Percentiles rank a stretch among this genome's conserved stretches.
Conservation (phyloP, 108 stramenopile species). For the Pseudonitzschia multiseries region DNA sequence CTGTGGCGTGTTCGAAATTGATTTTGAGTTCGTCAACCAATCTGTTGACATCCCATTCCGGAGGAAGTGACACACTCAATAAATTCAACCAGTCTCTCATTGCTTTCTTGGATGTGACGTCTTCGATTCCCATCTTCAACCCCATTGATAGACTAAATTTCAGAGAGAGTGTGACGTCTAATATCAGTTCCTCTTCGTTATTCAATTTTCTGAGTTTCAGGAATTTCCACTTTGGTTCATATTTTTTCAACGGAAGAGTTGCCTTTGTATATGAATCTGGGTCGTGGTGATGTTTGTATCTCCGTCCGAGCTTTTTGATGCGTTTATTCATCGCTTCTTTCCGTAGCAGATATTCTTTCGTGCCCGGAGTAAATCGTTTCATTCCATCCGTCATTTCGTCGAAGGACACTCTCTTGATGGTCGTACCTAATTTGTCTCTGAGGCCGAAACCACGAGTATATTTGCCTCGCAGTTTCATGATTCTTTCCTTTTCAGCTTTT, state of each 20-base stretch:
- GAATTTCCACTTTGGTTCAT: slow-evolving; percentile 11
- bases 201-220: slow-evolving; percentile 25
- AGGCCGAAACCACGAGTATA: background rate
- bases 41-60: slow-evolving; percentile 56
- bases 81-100: slow-evolving; percentile 68
- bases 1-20: slow-evolving; percentile 39
- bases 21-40: slow-evolving; percentile 45
- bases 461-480: slow-evolving; percentile 1
- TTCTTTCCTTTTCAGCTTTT: slow-evolving; percentile 5
- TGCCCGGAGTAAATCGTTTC: slow-evolving; percentile 38
- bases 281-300: background rate
- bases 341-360: slow-evolving; percentile 27
- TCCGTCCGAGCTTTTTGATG: slow-evolving; percentile 21
- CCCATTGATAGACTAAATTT: slow-evolving; percentile 49
- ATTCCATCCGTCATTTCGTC: slow-evolving; percentile 35
- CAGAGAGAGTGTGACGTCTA: slow-evolving; percentile 70
- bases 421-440: background rate
- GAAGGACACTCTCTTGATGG: background rate
- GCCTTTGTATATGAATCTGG: slow-evolving; percentile 1
- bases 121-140: slow-evolving; percentile 46
- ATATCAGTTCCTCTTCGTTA: slow-evolving; percentile 58
- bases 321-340: slow-evolving; percentile 14
- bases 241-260: slow-evolving; percentile 40
- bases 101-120: slow-evolving; percentile 27
- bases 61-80: slow-evolving; percentile 61